phyloP scores from a whole-genome alignment of 257 asterid genomes.

The Lycium barbarum region DNA sequence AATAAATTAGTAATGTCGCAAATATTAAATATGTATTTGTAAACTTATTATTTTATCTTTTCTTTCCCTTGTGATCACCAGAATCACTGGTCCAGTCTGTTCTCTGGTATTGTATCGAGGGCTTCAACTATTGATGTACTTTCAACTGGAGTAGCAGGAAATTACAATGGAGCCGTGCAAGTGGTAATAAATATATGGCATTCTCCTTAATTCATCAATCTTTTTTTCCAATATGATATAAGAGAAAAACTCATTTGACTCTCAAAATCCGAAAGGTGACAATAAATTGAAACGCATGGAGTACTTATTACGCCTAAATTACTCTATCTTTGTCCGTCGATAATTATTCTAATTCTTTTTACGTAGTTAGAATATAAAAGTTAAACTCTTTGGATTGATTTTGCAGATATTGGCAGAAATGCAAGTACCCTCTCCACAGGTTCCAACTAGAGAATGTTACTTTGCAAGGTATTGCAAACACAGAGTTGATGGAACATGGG shows the following conservation, averaged over 20 bases:
- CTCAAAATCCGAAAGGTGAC: too few relatives aligned
- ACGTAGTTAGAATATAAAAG: neutral
- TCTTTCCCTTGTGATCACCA: conserved; percentile 21
- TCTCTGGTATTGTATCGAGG: conserved; percentile 50
- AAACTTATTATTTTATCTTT: too few relatives aligned
- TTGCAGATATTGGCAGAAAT: conserved; percentile 56
- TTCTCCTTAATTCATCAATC: neutral
- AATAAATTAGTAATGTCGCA: too few relatives aligned
- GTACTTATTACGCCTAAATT: neutral
- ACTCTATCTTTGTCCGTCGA: neutral
- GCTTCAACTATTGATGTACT: conserved; percentile 48
- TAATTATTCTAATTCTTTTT: neutral
- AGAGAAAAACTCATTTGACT: too few relatives aligned
- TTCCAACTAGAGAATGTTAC: conserved; percentile 55
- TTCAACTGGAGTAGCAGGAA: conserved; percentile 48
- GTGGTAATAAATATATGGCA: conserved; percentile 41
- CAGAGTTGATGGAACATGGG: conserved; percentile 55
- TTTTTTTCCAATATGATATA: too few relatives aligned
- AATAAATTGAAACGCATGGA: too few relatives aligned
- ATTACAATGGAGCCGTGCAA: conserved; percentile 46
- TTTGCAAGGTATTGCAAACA: conserved; percentile 52
- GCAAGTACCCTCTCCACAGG: conserved; percentile 58
- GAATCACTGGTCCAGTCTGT: conserved; percentile 58
- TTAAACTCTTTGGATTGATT: neutral
- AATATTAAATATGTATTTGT: too few relatives aligned